Evolutionary conservation across 1,284 basidiomycete genomes (phyloP).

Genomic region (Sporisorium scitamineum): DNA sequence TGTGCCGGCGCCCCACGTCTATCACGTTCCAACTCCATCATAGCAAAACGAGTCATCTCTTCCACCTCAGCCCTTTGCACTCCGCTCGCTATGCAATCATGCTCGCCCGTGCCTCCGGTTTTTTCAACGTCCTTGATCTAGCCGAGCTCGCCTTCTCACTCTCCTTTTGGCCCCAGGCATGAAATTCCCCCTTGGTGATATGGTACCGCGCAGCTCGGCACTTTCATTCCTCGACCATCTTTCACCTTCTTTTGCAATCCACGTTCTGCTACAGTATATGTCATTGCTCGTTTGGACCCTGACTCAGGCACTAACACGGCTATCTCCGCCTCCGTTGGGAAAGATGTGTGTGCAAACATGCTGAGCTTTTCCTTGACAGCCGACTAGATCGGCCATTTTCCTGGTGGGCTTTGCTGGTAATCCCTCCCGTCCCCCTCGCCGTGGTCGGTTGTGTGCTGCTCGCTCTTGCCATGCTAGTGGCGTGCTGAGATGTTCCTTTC

Average conservation of each 20-base stretch:
- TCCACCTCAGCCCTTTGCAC: constrained; percentile 4
- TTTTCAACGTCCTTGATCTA: constrained; percentile 5
- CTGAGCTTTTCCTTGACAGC: background rate
- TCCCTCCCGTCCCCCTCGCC: background rate
- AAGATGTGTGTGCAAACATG: background rate
- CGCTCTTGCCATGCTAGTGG: background rate
- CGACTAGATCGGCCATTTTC: constrained; percentile 19
- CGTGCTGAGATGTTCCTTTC: background rate
- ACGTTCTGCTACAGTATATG: background rate
- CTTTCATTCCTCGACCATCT: constrained; percentile 8
- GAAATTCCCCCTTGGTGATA: background rate
- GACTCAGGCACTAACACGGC: background rate
- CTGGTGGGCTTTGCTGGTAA: background rate
- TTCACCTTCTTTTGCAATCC: constrained; percentile 7
- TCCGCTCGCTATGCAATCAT: constrained; percentile 8
- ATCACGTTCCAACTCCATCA: constrained; percentile 2
- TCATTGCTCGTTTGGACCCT: background rate
- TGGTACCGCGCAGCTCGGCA: background rate
- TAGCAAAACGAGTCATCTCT: constrained; percentile 9
- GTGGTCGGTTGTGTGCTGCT: background rate
- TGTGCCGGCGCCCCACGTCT: background rate
- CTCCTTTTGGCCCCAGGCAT: background rate
- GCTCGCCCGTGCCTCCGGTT: background rate
- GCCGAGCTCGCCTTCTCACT: constrained; percentile 7
- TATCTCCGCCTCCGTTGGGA: constrained; percentile 20